Evolutionary conservation across 345 rosid species (phyloP).

Genomic region (Erodium maritimum): DNA sequence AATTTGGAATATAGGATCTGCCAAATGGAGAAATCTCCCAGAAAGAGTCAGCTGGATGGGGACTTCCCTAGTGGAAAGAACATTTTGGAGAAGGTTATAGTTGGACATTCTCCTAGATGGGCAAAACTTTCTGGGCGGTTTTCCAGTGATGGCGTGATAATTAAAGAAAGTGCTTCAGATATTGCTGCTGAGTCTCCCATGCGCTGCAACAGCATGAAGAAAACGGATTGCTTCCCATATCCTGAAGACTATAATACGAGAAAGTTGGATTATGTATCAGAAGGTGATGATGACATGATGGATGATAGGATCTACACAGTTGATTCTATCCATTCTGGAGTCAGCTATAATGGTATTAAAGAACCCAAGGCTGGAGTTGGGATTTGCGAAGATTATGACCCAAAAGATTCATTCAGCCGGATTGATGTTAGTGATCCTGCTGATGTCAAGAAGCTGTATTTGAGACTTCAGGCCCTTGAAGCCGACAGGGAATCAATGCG

Average conservation of each 20-base stretch:
- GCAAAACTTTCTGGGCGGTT: conserved; percentile 37
- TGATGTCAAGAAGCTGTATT: conserved; percentile 65
- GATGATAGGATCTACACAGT: conserved; percentile 75
- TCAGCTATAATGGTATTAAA: conserved; percentile 22
- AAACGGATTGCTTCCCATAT: conserved; percentile 27
- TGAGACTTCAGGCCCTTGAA: conserved; percentile 90
- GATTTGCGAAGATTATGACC: conserved; percentile 36
- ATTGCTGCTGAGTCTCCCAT: conserved; percentile 44
- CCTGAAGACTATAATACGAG: conserved; percentile 30
- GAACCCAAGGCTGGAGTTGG: conserved; percentile 39
- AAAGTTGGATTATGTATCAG: conserved; percentile 39
- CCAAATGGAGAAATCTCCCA: conserved; percentile 68
- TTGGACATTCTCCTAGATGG: conserved; percentile 64
- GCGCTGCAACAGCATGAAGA: conserved; percentile 32
- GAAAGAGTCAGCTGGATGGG: conserved; percentile 31
- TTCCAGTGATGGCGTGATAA: conserved; percentile 45
- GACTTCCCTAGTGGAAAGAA: conserved; percentile 35
- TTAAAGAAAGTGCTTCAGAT: conserved; percentile 37
- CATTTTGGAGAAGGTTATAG: conserved; percentile 57
- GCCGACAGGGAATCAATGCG: conserved; percentile 99
- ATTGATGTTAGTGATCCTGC: conserved; percentile 56
- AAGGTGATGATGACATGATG: conserved; percentile 44
- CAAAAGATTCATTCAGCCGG: conserved; percentile 26
- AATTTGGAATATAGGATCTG: conserved; percentile 57
- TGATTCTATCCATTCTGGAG: conserved; percentile 56